Percentiles rank a stretch among this genome's conserved stretches.
These are phyloP conservation scores for Yamadazyma dushanensis DNA, from an alignment of 1,139 yeast genomes.

Conservation along the genomic window DNA sequence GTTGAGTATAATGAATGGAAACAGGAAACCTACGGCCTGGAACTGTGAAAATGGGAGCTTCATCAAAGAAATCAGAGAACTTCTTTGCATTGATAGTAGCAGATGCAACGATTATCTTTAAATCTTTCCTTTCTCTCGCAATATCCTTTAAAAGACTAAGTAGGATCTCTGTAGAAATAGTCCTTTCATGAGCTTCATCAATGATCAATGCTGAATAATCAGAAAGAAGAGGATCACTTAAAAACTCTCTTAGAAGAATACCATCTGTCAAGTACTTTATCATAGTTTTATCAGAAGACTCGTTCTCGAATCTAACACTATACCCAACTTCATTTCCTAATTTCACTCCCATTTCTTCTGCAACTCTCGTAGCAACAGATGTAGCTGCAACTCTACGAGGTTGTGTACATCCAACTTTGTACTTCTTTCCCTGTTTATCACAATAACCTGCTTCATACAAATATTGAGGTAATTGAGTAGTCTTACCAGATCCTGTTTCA, in stretches of 20 bases:
- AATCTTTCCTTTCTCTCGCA: slow-evolving; percentile 58
- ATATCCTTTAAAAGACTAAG: slow-evolving; percentile 80
- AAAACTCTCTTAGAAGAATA: slow-evolving; percentile 82
- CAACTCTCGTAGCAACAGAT: slow-evolving; percentile 88
- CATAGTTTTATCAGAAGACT: slow-evolving; percentile 58
- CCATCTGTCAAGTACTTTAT: slow-evolving; percentile 94
- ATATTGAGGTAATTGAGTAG: slow-evolving; percentile 92
- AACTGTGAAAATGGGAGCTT: slow-evolving; percentile 81
- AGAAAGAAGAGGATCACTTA: slow-evolving; percentile 69
- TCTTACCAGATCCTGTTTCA: slow-evolving; percentile 97
- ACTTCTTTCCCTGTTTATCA: slow-evolving; percentile 20
- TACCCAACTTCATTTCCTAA: slow-evolving; percentile 87
- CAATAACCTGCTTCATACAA: slow-evolving; percentile 81
- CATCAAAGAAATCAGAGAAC: slow-evolving; percentile 74
- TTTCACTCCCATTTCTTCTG: slow-evolving; percentile 74
- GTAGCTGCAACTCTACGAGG: slow-evolving; percentile 96
- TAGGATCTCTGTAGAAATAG: slow-evolving; percentile 87
- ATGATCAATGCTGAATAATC: slow-evolving; percentile 82
- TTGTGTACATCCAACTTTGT: slow-evolving; percentile 84
- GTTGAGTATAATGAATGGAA: slow-evolving; percentile 78
- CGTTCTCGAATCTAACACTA: slow-evolving; percentile 82
- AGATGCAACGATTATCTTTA: slow-evolving; percentile 79
- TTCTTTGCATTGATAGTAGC: slow-evolving; percentile 92
- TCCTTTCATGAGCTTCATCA: slow-evolving; percentile 97
- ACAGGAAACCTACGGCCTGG: slow-evolving; percentile 94